Evolutionary conservation across 768 basidiomycete genomes (phyloP).

Genomic region (Phylloporus sp.): DNA sequence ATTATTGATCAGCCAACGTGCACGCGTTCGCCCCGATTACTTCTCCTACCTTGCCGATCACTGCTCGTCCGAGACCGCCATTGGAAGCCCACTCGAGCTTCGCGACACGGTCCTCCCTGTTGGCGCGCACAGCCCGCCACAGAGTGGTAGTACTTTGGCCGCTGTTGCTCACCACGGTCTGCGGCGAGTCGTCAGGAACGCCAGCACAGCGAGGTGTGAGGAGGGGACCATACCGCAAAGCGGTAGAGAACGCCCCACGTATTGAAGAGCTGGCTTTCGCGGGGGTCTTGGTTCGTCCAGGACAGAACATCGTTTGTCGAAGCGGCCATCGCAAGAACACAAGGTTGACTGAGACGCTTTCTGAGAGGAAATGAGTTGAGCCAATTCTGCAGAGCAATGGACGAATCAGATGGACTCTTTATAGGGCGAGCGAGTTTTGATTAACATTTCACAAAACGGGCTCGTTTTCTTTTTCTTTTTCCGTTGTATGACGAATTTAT

Average conservation of each 20-base stretch:
- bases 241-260: constrained; percentile 77
- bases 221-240: constrained; percentile 53
- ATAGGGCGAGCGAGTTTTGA: constrained; percentile 42
- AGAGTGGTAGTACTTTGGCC: constrained; percentile 74
- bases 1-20: constrained; percentile 25
- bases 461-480: constrained; percentile 36
- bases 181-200: constrained; percentile 24
- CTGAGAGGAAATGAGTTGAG: constrained; percentile 29
- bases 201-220: constrained; percentile 11
- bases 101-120: constrained; percentile 84
- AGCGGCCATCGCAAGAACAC: constrained; percentile 44
- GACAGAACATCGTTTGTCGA: constrained; percentile 67
- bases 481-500: constrained; percentile 49
- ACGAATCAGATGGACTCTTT: constrained; percentile 38
- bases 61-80: constrained; percentile 77
- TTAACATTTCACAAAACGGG: constrained; percentile 42
- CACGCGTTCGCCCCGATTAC: constrained; percentile 8
- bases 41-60: constrained; percentile 71
- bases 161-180: constrained; percentile 61
- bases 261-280: constrained; percentile 79
- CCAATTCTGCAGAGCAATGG: constrained; percentile 21
- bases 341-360: constrained; percentile 28
- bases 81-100: constrained; percentile 83
- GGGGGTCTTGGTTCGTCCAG: constrained; percentile 85
- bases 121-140: constrained; percentile 75